Percentiles rank a stretch among this genome's conserved stretches.
Conservation (phyloP, 2,329 filamentous ascomycete species). For the Malbranchea cinnamomea region DNA sequence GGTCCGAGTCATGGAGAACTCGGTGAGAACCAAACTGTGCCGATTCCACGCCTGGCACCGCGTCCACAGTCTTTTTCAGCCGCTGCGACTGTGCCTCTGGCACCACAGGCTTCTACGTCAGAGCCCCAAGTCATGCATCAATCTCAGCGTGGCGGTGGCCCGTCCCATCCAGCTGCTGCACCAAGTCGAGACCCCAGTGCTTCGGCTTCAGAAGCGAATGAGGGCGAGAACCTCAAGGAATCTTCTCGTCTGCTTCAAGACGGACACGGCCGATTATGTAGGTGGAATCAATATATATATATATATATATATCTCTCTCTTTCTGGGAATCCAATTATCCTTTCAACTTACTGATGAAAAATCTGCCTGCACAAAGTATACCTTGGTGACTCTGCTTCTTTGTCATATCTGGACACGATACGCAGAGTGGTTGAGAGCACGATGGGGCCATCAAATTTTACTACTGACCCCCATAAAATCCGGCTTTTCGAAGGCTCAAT, state of each 20-base stretch:
- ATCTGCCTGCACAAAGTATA: conserved; percentile 33
- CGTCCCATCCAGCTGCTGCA: too few species aligned
- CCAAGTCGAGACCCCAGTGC: too few species aligned
- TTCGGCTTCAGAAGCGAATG: conserved; percentile 8
- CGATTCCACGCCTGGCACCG: too few species aligned
- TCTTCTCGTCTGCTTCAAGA: conserved; percentile 51
- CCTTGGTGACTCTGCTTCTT: conserved; percentile 46
- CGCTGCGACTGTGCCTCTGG: too few species aligned
- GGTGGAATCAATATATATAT: conserved; percentile 1
- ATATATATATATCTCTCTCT: neutral
- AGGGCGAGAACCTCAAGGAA: conserved; percentile 24
- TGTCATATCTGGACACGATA: conserved; percentile 46
- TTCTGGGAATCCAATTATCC: too few species aligned
- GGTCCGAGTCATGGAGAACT: too few species aligned
- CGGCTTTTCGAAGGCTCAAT: conserved; percentile 42
- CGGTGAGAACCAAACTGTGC: too few species aligned
- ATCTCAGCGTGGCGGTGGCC: too few species aligned
- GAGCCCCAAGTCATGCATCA: too few species aligned
- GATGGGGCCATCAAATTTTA: conserved; percentile 42
- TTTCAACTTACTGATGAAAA: conserved; percentile 1
- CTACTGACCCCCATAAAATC: conserved; percentile 41
- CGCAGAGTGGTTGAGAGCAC: conserved; percentile 44
- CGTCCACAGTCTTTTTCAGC: too few species aligned
- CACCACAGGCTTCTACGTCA: too few species aligned
- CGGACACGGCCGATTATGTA: conserved; percentile 33